Percentiles rank a stretch among this genome's conserved stretches.
Evolutionary conservation across 1,284 basidiomycete genomes (phyloP).

Genomic region (Vanrija pseudolonga): DNA sequence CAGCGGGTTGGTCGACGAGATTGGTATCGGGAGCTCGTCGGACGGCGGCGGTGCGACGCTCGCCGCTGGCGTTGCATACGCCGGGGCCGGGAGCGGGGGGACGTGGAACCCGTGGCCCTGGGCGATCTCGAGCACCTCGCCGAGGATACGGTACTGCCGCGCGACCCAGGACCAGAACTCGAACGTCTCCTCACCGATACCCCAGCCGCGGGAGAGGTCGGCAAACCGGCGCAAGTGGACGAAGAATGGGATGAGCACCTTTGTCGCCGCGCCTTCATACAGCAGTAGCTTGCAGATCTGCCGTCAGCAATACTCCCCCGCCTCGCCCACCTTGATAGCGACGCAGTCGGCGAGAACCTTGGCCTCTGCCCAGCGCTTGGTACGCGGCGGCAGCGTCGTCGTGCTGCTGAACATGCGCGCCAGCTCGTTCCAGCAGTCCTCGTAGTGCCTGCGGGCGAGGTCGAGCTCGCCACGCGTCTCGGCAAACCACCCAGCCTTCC

Average conservation of each 20-base stretch:
- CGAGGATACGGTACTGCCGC: conserved; percentile 85
- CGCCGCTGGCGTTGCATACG: conserved; percentile 24
- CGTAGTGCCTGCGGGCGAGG: conserved; percentile 85
- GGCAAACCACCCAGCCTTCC: conserved; percentile 93
- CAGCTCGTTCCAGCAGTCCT: conserved; percentile 79
- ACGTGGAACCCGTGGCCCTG: conserved; percentile 56
- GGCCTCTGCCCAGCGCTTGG: conserved; percentile 96
- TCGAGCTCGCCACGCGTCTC: conserved; percentile 89
- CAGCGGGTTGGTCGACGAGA: conserved; percentile 43
- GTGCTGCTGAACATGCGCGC: conserved; percentile 83
- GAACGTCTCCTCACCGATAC: conserved; percentile 92
- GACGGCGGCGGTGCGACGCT: conserved; percentile 25
- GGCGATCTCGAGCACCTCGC: conserved; percentile 80
- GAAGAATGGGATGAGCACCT: conserved; percentile 74
- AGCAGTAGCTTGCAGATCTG: conserved; percentile 83
- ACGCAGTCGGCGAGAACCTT: conserved; percentile 93
- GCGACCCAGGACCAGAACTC: conserved; percentile 98
- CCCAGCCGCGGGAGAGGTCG: conserved; percentile 87
- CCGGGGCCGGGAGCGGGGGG: conserved; percentile 6
- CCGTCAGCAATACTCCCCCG: conserved; percentile 3
- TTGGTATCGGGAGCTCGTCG: conserved; percentile 42
- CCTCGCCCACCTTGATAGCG: conserved; percentile 67
- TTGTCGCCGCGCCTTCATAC: conserved; percentile 75
- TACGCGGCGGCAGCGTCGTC: conserved; percentile 78
- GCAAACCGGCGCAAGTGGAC: conserved; percentile 79